These are phyloP conservation scores for Mycena kentingensis DNA, from an alignment of 768 basidiomycete genomes.

Conservation along the genomic window DNA sequence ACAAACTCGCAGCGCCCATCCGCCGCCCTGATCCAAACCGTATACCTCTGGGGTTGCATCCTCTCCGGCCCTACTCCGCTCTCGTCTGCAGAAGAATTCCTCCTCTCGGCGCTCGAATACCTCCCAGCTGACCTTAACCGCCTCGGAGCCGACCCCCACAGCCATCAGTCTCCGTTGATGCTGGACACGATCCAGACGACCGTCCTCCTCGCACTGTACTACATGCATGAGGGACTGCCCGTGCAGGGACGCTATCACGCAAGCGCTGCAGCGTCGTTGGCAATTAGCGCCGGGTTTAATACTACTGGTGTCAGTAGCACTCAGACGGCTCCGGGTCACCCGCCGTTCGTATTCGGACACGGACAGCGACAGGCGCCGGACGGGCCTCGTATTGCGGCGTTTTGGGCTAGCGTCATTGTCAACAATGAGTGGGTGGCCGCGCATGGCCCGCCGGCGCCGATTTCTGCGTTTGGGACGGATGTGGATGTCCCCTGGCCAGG, in stretches of 20 bases:
- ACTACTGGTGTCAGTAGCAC: not conserved
- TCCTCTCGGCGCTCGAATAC: not conserved
- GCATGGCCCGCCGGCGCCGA: not conserved
- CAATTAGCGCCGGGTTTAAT: conserved; percentile 1
- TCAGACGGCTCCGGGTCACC: not conserved
- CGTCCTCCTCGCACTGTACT: conserved; percentile 5
- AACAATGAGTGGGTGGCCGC: conserved; percentile 1
- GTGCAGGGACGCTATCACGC: conserved; percentile 7
- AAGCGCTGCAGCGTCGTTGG: conserved; percentile 3
- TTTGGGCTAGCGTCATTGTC: not conserved
- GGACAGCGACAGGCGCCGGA: not conserved
- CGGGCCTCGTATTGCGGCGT: not conserved
- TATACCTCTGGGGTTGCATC: conserved; percentile 9
- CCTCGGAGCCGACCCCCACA: not conserved
- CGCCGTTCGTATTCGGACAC: not conserved
- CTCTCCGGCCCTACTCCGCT: not conserved
- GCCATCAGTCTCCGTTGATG: not conserved
- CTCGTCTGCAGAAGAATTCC: too few species aligned
- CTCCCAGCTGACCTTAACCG: not conserved
- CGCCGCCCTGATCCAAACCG: not conserved
- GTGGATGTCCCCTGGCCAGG: not conserved
- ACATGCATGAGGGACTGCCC: not conserved
- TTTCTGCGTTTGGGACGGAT: not conserved
- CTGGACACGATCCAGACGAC: conserved; percentile 10
- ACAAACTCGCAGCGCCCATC: conserved; percentile 8